Base-by-base conservation (phyloP, 805 yeast species). In the Myxozyma sirexii region DNA sequence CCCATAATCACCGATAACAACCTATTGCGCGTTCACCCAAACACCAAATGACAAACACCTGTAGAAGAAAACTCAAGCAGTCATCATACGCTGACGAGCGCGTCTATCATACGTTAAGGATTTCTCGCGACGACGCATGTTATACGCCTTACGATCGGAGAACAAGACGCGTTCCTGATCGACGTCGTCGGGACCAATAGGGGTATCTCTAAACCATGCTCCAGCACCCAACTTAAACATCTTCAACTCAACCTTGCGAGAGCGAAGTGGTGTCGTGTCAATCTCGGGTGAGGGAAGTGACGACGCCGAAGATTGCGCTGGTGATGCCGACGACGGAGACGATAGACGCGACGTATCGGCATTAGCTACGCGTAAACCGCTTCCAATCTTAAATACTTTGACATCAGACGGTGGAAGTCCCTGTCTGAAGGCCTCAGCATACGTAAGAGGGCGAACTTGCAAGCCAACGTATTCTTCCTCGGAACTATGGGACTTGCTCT, bases 341-440 rank as follows among this genome's bases (percentile, higher is more conserved):
- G 38, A 10, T 23, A 6, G 6, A 17, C 33, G 6, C 29, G 33
- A 23, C 5, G 39, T 5, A 12, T 12, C 15, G 15, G 24, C 41
- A 13, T 8, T 7, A 15, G 48, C 19, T 0, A 46, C 38, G 13
- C 26, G 47, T 4, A 43, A 23, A 13, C 15, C 29, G 10, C 31
- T n/a, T 12, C 29, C 19, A n/a, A 17, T 53, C 44, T 13, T 33
- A 17, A 23, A 35, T 29, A 29, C 10, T 4, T 35, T 48, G 23
- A 24, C 5, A 2, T 43, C 53, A 23, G 53, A 35, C 43, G 59
- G 43, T 6, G 47, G 50, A n/a, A 45, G 44, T 13, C 38, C 62
- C 50, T 31, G 49, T 48, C 39, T 27, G 41, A 58, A 33, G 12
- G 42, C 62, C 55, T 58, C 62, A n/a, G 52, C 58, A 41, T 58